Evolutionary conservation across 2,329 filamentous ascomycete genomes (phyloP).

Genomic region (Neocucurbitaria cava): DNA sequence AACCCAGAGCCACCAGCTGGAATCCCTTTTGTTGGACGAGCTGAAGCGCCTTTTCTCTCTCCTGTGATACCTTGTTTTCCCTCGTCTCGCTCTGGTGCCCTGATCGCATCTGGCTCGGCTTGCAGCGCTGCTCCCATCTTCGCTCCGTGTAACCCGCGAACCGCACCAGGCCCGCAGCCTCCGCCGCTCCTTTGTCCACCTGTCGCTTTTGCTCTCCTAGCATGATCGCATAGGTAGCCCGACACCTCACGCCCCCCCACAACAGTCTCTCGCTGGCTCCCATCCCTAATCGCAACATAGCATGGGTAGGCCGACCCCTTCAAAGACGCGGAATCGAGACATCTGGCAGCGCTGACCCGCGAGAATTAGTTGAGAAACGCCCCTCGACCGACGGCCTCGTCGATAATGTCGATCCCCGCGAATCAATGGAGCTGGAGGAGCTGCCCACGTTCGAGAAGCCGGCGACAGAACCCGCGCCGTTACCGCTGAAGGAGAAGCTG

Average conservation of each 20-base stretch:
- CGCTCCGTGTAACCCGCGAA: conserved; percentile 2
- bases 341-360: conserved; percentile 25
- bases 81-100: too few species aligned
- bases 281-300: conserved; percentile 18
- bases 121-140: neutral
- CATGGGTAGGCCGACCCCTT: conserved; percentile 37
- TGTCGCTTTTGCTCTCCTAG: conserved; percentile 24
- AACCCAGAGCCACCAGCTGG: neutral
- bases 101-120: too few species aligned
- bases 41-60: neutral
- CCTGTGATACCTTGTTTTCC: neutral
- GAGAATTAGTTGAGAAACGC: conserved; percentile 44
- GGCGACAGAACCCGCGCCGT: conserved; percentile 25
- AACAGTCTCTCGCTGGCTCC: conserved; percentile 33
- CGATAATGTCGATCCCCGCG: conserved; percentile 47
- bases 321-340: neutral
- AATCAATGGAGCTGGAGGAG: conserved; percentile 42
- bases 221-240: conserved; percentile 38
- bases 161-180: conserved; percentile 20
- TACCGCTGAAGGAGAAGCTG: conserved; percentile 46
- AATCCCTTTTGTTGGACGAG: neutral
- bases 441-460: conserved; percentile 46
- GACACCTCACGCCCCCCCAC: conserved; percentile 13
- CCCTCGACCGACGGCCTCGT: conserved; percentile 48
- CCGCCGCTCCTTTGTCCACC: conserved; percentile 20